Evolutionary conservation across 495 filamentous ascomycete genomes (phyloP).

Genomic region (Aspergillus bridgeri): DNA sequence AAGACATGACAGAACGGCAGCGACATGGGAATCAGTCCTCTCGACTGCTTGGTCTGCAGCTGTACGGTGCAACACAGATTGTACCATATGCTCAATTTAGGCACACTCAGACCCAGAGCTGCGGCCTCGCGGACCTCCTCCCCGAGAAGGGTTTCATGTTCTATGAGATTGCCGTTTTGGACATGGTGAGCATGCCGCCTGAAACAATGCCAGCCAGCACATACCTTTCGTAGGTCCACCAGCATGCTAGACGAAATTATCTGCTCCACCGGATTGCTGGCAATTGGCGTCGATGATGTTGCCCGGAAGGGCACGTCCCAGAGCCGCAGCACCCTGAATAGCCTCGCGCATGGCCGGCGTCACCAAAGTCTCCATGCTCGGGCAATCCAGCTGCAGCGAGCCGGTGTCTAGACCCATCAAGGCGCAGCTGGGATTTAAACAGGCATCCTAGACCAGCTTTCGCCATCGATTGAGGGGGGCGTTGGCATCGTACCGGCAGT

Average conservation of each 20-base stretch:
- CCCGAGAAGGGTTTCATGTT: constrained; percentile 51
- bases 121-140: constrained; percentile 47
- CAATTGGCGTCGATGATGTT: constrained; percentile 22
- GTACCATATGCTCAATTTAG: constrained; percentile 7
- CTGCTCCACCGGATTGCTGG: constrained; percentile 25
- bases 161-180: constrained; percentile 47
- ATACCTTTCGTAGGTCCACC: constrained; percentile 39
- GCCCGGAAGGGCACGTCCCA: constrained; percentile 12
- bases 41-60: background rate
- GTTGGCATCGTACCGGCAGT: constrained; percentile 27
- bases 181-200: too few species aligned
- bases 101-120: background rate
- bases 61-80: constrained; percentile 3
- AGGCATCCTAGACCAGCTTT: constrained; percentile 51
- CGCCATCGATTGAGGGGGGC: constrained; percentile 43
- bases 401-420: constrained; percentile 49
- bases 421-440: constrained; percentile 43
- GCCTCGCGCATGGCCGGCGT: constrained; percentile 40
- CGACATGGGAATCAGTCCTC: background rate
- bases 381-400: constrained; percentile 33
- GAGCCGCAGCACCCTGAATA: constrained; percentile 17
- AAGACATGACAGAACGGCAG: too few species aligned
- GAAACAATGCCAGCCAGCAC: background rate
- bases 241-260: constrained; percentile 46
- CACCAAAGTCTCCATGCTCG: constrained; percentile 39